A percentile compares a stretch with the other conserved stretches of the same genome.
Conservation (phyloP, 805 yeast species). For the Candida wancherniae region DNA sequence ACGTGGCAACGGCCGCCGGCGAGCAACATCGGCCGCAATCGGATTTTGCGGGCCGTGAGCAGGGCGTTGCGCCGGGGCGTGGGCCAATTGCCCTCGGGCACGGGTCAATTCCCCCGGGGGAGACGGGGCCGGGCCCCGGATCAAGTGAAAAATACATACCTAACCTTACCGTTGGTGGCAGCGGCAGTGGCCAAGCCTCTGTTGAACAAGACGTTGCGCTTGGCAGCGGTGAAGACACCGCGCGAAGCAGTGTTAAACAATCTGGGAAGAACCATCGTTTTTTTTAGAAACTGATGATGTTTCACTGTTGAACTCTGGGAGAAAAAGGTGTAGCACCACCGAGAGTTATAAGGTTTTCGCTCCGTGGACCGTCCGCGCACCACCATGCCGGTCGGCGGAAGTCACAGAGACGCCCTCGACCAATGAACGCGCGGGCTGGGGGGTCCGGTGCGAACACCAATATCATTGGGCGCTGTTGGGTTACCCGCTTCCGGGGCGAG, state of each 20-base stretch:
- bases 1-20: too few relatives aligned
- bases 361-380: conserved; percentile 16
- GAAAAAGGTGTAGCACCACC: conserved; percentile 12
- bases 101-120: too few relatives aligned
- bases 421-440: conserved; percentile 22
- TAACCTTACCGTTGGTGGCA: conserved; percentile 74
- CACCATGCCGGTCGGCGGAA: conserved; percentile 20
- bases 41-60: too few relatives aligned
- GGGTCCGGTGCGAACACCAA: conserved; percentile 19
- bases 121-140: background rate
- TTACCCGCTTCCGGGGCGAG: conserved; percentile 19
- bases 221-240: conserved; percentile 84
- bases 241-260: conserved; percentile 59
- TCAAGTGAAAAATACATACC: conserved; percentile 52
- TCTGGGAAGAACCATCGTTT: conserved; percentile 53
- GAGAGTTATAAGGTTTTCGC: conserved; percentile 18
- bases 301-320: conserved; percentile 16
- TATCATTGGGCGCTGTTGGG: conserved; percentile 23
- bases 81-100: background rate
- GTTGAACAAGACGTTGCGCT: conserved; percentile 70
- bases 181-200: conserved; percentile 79
- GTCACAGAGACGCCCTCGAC: conserved; percentile 12
- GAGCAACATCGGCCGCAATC: too few relatives aligned
- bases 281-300: conserved; percentile 17
- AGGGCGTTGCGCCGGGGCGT: too few relatives aligned